Evolutionary conservation across 2,329 filamentous ascomycete genomes (phyloP).

Genomic region (Periconia macrospinosa): DNA sequence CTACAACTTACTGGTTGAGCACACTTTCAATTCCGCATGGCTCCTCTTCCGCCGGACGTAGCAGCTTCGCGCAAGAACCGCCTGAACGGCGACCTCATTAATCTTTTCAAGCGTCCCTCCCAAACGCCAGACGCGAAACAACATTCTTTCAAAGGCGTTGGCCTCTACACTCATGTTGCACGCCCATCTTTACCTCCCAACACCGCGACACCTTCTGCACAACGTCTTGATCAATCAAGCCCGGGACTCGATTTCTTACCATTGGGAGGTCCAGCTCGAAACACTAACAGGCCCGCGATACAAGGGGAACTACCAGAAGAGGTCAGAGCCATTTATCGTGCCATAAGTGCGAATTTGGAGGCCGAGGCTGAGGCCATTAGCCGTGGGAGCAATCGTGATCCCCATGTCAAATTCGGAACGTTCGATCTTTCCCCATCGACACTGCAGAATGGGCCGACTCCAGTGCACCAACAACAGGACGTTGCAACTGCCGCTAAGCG

Average conservation of each 20-base stretch:
- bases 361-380: not conserved
- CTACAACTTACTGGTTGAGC: not conserved
- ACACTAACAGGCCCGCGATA: not conserved
- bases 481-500: not conserved
- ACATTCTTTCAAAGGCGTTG: conserved; percentile 22
- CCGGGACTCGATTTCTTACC: conserved; percentile 8
- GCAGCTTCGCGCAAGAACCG: conserved; percentile 12
- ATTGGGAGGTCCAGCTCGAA: conserved; percentile 7
- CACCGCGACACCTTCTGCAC: conserved; percentile 1
- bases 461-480: not conserved
- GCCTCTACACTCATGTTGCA: conserved; percentile 29
- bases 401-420: not conserved
- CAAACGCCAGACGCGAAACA: not conserved
- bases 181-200: not conserved
- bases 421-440: not conserved
- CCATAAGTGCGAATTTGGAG: not conserved
- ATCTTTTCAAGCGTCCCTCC: conserved; percentile 7
- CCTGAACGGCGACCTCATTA: conserved; percentile 25
- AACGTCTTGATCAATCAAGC: no score
- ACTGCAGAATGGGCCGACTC: not conserved
- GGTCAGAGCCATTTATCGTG: conserved; percentile 6
- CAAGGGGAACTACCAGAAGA: conserved; percentile 10
- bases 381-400: not conserved
- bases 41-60: conserved; percentile 12
- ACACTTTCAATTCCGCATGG: not conserved